These are phyloP conservation scores for Globisporangium orthogonon DNA, from an alignment of 352 stramenopile genomes.

Conservation along the genomic window DNA sequence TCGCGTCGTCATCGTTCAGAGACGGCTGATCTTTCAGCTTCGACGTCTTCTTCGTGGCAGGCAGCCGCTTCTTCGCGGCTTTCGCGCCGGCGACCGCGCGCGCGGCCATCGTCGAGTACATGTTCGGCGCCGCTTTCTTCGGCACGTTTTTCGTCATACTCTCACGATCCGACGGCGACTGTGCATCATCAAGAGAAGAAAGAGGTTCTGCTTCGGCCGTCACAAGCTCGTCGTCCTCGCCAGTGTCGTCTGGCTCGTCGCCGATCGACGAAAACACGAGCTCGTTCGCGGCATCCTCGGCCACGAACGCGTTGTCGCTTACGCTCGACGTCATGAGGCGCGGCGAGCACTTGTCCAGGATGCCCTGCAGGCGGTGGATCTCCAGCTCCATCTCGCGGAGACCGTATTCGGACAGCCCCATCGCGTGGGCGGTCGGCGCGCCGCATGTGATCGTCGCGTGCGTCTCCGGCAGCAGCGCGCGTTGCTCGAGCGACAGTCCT, in stretches of 20 bases:
- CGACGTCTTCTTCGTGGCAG: constrained; percentile 32
- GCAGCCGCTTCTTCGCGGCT: constrained; percentile 36
- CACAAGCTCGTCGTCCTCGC: constrained; percentile 17
- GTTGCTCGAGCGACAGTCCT: constrained; percentile 27
- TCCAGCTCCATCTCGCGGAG: constrained; percentile 81
- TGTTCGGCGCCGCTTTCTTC: constrained; percentile 22
- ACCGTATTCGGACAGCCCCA: constrained; percentile 69
- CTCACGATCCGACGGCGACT: background rate
- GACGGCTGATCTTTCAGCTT: constrained; percentile 25
- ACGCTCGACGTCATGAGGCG: constrained; percentile 21
- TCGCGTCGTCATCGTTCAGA: constrained; percentile 21
- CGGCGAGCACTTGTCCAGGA: constrained; percentile 58
- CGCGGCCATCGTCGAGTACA: constrained; percentile 51
- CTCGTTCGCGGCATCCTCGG: constrained; percentile 39
- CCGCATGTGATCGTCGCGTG: constrained; percentile 76
- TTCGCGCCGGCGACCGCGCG: constrained; percentile 53
- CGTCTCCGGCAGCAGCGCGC: constrained; percentile 38
- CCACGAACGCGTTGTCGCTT: constrained; percentile 28
- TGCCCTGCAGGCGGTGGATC: constrained; percentile 57
- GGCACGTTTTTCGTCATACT: background rate
- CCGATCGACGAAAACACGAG: constrained; percentile 42
- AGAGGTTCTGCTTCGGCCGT: background rate
- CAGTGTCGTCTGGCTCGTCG: constrained; percentile 23
- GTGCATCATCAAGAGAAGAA: background rate
- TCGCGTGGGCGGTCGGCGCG: constrained; percentile 72